Conservation (phyloP, 768 basidiomycete genomes). For the Mycena belliarum region DNA sequence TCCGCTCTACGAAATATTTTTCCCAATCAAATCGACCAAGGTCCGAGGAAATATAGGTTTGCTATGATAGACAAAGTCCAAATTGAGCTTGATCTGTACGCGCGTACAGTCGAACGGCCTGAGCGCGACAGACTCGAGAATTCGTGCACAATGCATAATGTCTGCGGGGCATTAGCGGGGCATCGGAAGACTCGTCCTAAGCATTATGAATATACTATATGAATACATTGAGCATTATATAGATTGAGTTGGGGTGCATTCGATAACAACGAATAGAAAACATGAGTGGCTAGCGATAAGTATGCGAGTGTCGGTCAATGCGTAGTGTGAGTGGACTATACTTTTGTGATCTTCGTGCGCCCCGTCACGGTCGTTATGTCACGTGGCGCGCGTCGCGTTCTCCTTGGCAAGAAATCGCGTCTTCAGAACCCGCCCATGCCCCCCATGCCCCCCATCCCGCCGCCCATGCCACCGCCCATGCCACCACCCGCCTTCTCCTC, state of each 20-base stretch:
- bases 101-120: too few species aligned
- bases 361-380: not conserved
- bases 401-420: constrained; percentile 27
- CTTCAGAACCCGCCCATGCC: constrained; percentile 28
- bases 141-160: too few species aligned
- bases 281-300: not conserved
- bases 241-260: not conserved
- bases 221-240: not conserved
- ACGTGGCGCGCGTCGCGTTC: not conserved
- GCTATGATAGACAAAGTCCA: too few species aligned
- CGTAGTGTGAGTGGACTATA: not conserved
- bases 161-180: too few species aligned
- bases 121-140: too few species aligned
- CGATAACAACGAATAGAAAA: not conserved
- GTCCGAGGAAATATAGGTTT: too few species aligned
- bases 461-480: constrained; percentile 65
- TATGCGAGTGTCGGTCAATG: not conserved
- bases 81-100: too few species aligned
- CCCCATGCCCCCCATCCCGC: constrained; percentile 41
- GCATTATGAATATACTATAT: too few species aligned
- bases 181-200: too few species aligned
- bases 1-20: too few species aligned
- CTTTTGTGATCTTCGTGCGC: not conserved
- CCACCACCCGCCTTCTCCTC: constrained; percentile 61
- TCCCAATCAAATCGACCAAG: too few species aligned